Evolutionary conservation across 768 basidiomycete genomes (phyloP).

Genomic region (Sporobolomyces roseus): DNA sequence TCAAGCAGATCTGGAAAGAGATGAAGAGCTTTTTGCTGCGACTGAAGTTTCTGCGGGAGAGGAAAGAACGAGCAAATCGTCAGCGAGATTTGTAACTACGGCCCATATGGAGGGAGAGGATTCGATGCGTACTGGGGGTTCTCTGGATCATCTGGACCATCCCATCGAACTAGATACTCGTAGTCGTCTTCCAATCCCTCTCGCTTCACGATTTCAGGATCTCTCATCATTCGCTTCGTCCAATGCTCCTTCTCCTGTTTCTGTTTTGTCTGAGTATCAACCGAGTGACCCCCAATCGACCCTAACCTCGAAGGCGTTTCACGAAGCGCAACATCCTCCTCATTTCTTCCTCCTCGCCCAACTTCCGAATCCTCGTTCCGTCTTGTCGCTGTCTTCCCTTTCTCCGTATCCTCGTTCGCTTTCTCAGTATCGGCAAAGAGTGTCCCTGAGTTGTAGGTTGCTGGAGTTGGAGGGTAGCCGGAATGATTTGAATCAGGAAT

Average conservation of each 20-base stretch:
- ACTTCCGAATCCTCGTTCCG: background rate
- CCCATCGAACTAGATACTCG: conserved; percentile 18
- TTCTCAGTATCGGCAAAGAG: background rate
- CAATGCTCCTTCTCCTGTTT: conserved; percentile 10
- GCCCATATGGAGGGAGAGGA: background rate
- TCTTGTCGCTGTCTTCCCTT: background rate
- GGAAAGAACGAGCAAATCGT: no score
- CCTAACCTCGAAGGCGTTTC: background rate
- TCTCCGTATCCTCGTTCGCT: background rate
- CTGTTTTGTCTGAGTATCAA: conserved; percentile 4
- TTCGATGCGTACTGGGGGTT: conserved; percentile 5
- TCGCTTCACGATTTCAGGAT: background rate
- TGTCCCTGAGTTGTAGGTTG: conserved; percentile 1
- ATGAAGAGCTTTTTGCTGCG: background rate
- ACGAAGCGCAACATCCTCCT: background rate
- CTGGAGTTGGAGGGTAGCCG: conserved; percentile 1
- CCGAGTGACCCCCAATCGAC: background rate
- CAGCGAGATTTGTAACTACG: background rate
- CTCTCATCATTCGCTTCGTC: conserved; percentile 11
- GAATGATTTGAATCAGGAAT: background rate
- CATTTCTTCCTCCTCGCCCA: background rate
- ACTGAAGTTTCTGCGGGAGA: conserved; percentile 4
- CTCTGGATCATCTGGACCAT: conserved; percentile 22
- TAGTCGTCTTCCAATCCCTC: conserved; percentile 11
- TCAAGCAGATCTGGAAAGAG: background rate